Evolutionary conservation across 2,329 filamentous ascomycete genomes (phyloP), one percentile per base, ranked within the genome.

Genomic region (Microcyclospora pomicola): DNA sequence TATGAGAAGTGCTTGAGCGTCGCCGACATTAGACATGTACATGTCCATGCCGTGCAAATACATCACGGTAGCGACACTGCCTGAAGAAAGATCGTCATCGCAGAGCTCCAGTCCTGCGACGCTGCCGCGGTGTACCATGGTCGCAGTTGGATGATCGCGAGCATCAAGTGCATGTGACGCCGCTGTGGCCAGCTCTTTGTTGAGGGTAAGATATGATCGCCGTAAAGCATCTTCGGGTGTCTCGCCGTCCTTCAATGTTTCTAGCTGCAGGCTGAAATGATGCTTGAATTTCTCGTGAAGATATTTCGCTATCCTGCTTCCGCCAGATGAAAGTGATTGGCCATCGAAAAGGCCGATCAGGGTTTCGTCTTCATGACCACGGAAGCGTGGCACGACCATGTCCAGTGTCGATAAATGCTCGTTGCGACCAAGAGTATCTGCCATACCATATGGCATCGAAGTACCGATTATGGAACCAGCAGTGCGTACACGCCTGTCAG

Each of bases 371-470:
- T 96, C 86, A 37, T 82, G 83, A 12, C 86, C 82, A 53, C 87
- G 82, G 64, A 95, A 91, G 33, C 84, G 77, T 9, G 91, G 91
- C 24, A 96, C 83, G 14, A 98, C 85, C 63, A 98, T 79, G 57
- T 98, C 91, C 42, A 96, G 80, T 2, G 87, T 94, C 5, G 91
- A 96, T 36, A 98, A 65, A 58, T 98, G 91, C 60, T 98, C 91
- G 50, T 88, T 87, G 54, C 77, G 82, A 30, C 91, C 91, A 11
- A 98, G 68, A 11, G 84, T 92, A 61, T 98, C 91, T 6, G 91
- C 91, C 87, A 98, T 95, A 43, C 91, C 91, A 53, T 98, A 98
- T 1, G 85, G 80, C 60, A 98, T 73, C 12, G 52, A 49, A 27
- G 84, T 80, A 2, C 88, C 88, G 14, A 92, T 87, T 39, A 88